phyloP scores from a whole-genome alignment of 2,329 filamentous ascomycete genomes.

The Podosphaera aphanis region DNA sequence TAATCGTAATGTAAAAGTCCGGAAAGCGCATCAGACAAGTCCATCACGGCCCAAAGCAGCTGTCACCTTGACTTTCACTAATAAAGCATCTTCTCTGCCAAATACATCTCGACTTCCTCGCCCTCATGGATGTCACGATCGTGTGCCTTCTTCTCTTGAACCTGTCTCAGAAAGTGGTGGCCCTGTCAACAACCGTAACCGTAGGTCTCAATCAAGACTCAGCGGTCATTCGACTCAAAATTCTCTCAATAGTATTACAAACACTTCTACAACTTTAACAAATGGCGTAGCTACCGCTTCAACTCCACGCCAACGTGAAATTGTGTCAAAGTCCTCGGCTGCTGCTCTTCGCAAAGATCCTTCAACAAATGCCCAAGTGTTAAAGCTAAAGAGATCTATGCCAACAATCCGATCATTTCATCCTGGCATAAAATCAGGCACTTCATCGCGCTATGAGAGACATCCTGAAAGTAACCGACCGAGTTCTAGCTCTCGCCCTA shows the following conservation, averaged over 20 bases:
- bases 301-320: slow-evolving; percentile 36
- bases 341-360: slow-evolving; percentile 32
- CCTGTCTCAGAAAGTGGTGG: slow-evolving; percentile 79
- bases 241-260: slow-evolving; percentile 39
- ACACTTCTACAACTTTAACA: slow-evolving; percentile 34
- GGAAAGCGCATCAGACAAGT: slow-evolving; percentile 43
- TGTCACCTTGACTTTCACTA: slow-evolving; percentile 78
- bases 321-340: slow-evolving; percentile 30
- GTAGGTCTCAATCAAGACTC: slow-evolving; percentile 42
- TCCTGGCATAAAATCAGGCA: slow-evolving; percentile 27
- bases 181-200: slow-evolving; percentile 33
- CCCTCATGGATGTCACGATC: slow-evolving; percentile 42
- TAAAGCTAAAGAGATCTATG: slow-evolving; percentile 41
- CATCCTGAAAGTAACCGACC: slow-evolving; percentile 30
- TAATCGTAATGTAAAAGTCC: slow-evolving; percentile 80
- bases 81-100: slow-evolving; percentile 32
- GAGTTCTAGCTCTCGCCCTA: slow-evolving; percentile 32
- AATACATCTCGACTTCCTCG: slow-evolving; percentile 52
- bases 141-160: slow-evolving; percentile 56
- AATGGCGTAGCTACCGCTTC: slow-evolving; percentile 28
- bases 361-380: slow-evolving; percentile 40
- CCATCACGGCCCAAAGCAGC: slow-evolving; percentile 50
- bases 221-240: slow-evolving; percentile 46
- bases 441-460: slow-evolving; percentile 26
- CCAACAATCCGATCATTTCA: slow-evolving; percentile 29